These are phyloP conservation scores for Blastocystis sp. DNA, from an alignment of 352 stramenopile species.

Conservation along the genomic window DNA sequence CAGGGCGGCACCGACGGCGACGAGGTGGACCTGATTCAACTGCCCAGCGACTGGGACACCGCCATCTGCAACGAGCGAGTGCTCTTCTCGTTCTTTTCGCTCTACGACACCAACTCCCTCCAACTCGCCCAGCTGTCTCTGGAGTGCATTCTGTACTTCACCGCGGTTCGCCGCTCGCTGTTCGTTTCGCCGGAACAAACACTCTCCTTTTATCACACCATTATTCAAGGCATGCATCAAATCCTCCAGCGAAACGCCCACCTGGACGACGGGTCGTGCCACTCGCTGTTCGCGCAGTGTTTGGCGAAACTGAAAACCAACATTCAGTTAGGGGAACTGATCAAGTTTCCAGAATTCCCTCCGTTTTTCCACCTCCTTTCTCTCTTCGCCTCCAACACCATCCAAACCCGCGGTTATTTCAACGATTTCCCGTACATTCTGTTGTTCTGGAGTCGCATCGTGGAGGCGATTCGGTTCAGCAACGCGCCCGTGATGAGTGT, in stretches of 20 bases:
- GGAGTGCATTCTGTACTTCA: slow-evolving; percentile 4
- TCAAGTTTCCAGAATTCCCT: slow-evolving; percentile 39
- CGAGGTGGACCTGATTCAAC: slow-evolving; percentile 26
- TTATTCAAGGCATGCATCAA: neutral
- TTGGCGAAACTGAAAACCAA: slow-evolving; percentile 50
- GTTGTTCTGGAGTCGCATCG: slow-evolving; percentile 28
- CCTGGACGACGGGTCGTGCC: neutral
- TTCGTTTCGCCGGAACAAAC: slow-evolving; percentile 4
- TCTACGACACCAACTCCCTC: neutral
- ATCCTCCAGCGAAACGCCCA: slow-evolving; percentile 15
- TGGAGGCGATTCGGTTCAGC: slow-evolving; percentile 53
- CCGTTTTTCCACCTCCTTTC: slow-evolving; percentile 7
- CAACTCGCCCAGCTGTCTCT: neutral
- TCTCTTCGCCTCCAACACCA: neutral
- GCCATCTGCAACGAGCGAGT: neutral
- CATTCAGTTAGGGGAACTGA: slow-evolving; percentile 39
- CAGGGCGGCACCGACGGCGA: neutral
- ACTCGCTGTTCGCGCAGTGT: slow-evolving; percentile 11
- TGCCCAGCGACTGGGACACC: slow-evolving; percentile 24
- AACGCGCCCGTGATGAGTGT: slow-evolving; percentile 1
- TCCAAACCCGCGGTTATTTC: slow-evolving; percentile 14
- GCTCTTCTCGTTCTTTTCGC: neutral
- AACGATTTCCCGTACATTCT: slow-evolving; percentile 54
- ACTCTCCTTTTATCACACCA: neutral
- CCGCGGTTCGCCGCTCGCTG: slow-evolving; percentile 41